Base-by-base conservation (phyloP, 805 yeast species). In the Candida schatavii region DNA sequence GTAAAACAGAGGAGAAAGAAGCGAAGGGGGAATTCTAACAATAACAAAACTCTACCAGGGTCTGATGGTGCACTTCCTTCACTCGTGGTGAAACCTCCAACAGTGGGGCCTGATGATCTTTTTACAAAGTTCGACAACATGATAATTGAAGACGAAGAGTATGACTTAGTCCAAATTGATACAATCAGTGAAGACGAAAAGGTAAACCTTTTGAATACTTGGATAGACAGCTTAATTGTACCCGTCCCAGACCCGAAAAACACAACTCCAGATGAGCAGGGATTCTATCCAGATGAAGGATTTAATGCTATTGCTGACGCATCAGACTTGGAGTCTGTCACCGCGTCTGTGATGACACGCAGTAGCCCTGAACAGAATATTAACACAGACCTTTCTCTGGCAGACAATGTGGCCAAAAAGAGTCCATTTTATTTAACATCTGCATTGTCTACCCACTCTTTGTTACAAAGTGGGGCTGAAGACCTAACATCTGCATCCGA, bases 221-320 rank as follows among this genome's bases (percentile, higher is more conserved):
- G 72, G 72, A 32, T 46, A 4, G 45, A 48, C 5, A 56, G 70
- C 2, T 55, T 68, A 33, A 38, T 65, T 4, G 46, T 51, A 35
- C 52, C 62, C 3, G 57, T 50, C 2, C 43, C 49, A 15, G 58
- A 52, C 13, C 11, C 26, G n/a, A 19, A 46, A 2, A 22, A 35
- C 9, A 45, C 45, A 10, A 46, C 30, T 4, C 64, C 68, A 1
- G 56, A 68, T 44, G 71, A 67, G 7, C 75, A 69, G 47, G 74
- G 73, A 1, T 68, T 70, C 32, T 70, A 70, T 35, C 46, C 57
- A 4, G 65, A 59, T 31, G 41, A 46, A 13, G 58, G 46, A 2
- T 48, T 55, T 14, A 56, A 48, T 13, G 40, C 49, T 2, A 38
- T 48, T 11, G 40, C 37, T 18, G 68, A 62, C 28, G 37, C 56